Base-by-base conservation (phyloP, 495 filamentous ascomycete species). In the Penicillium subrubescens region DNA sequence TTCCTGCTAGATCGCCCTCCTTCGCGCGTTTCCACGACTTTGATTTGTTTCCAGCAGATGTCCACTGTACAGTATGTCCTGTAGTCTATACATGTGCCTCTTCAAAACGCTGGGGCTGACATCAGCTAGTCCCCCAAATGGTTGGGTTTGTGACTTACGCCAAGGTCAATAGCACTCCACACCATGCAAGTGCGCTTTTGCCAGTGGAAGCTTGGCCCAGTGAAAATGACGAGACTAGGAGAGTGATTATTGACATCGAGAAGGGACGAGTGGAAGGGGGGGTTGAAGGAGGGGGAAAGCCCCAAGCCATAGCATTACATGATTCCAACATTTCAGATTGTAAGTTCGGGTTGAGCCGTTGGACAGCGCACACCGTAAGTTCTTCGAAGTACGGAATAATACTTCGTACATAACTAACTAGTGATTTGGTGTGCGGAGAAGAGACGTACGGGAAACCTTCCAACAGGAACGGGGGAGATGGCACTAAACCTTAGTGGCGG, bases 331-430 rank as follows among this genome's bases (percentile, higher is more conserved):
- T 29, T 54, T 34, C 29, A 34, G 12, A 34, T 33, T 34, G 25
- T 34, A 2, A 19, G 5, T 17, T 53, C 51, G 51, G 51, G 25
- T 53, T 33, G 31, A 19, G 19, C 44, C 44, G 44, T 48, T 48
- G 39, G 17, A 69, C 65, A 66, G 44, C 62, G 65, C 70, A 72
- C 70, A 72, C 70, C 70, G 70, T 67, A 70, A 68, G 53, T 68
- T 55, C 50, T 67, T 51, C 34, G 29, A 11, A 48, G 46, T 57
- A 59, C 59, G 61, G 43, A 44, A 11, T 21, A 44, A 11, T 21
- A 41, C 35, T 57, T 17, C 10, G 4, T 33, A 34, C 51, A 54
- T 29, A 17, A 54, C 25, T 29, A 31, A 34, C 31, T 21, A 17
- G 51, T 34, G 29, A 7, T 6, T 34, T 59, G 61, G 23, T 23